These are phyloP conservation scores for Primulina huaijiensis DNA, from an alignment of 257 asterid genomes.

Conservation along the genomic window DNA sequence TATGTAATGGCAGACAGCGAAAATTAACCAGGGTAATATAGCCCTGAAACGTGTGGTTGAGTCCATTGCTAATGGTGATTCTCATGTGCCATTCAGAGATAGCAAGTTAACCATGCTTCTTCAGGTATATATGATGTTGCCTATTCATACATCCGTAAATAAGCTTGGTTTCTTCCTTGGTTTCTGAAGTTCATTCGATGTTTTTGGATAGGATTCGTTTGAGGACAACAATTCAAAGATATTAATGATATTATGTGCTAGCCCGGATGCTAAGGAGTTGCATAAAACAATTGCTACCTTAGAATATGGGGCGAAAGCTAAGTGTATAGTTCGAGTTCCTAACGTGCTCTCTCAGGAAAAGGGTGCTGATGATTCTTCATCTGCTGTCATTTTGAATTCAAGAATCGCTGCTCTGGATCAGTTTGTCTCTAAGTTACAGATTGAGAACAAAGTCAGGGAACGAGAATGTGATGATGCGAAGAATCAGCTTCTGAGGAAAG, in stretches of 20 bases:
- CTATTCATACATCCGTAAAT: background rate
- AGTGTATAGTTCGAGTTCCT: constrained; percentile 85
- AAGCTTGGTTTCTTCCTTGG: background rate
- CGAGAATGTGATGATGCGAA: constrained; percentile 63
- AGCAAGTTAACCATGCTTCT: constrained; percentile 99
- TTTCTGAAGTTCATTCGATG: constrained; percentile 12
- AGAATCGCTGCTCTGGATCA: constrained; percentile 80
- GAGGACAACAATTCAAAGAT: constrained; percentile 94
- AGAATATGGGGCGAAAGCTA: constrained; percentile 95
- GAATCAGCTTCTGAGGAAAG: constrained; percentile 56
- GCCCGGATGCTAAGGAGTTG: constrained; percentile 90
- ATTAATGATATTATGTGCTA: constrained; percentile 87
- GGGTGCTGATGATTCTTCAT: constrained; percentile 69
- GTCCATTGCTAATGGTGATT: constrained; percentile 93
- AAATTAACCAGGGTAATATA: constrained; percentile 88
- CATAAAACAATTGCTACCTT: constrained; percentile 89
- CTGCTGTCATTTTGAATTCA: constrained; percentile 64
- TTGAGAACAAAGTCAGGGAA: constrained; percentile 64
- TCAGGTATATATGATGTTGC: constrained; percentile 46
- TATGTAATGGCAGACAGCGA: constrained; percentile 63
- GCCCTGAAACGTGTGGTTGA: constrained; percentile 93
- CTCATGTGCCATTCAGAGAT: constrained; percentile 96
- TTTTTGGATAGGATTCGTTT: constrained; percentile 68
- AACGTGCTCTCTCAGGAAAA: constrained; percentile 72
- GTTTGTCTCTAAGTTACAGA: constrained; percentile 70